Evolutionary conservation across 495 filamentous ascomycete species (phyloP).

Genomic region (Penicillium riverlandense): DNA sequence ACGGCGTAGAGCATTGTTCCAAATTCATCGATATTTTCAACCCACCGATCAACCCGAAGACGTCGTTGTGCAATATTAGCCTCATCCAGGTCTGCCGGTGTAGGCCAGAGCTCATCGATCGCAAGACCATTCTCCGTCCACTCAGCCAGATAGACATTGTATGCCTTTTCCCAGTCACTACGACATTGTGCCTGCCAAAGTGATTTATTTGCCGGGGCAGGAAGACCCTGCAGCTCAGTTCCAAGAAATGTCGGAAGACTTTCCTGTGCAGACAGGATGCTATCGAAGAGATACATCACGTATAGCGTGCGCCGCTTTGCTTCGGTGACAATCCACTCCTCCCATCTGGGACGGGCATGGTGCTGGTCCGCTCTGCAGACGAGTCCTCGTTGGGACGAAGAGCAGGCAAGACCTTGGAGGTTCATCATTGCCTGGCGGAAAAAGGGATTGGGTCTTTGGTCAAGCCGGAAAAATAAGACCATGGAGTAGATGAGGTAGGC

Average conservation of each 20-base stretch:
- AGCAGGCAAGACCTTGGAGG: constrained; percentile 37
- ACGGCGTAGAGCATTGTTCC: constrained; percentile 44
- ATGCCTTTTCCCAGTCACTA: constrained; percentile 31
- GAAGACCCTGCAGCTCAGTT: constrained; percentile 32
- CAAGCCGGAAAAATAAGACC: constrained; percentile 32
- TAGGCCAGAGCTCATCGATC: constrained; percentile 42
- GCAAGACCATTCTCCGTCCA: constrained; percentile 28
- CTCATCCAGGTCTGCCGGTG: constrained; percentile 17
- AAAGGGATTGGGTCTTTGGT: constrained; percentile 12
- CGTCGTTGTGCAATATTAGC: constrained; percentile 15
- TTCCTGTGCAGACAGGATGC: constrained; percentile 31
- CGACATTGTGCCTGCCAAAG: constrained; percentile 30
- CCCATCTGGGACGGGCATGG: constrained; percentile 35
- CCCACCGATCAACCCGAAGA: constrained; percentile 33
- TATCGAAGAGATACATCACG: constrained; percentile 44
- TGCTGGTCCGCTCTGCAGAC: constrained; percentile 32
- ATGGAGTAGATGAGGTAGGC: constrained; percentile 42
- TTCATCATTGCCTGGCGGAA: constrained; percentile 37
- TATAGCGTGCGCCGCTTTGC: constrained; percentile 39
- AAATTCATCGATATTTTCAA: constrained; percentile 39
- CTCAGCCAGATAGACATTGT: constrained; percentile 32
- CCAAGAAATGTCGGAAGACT: constrained; percentile 38
- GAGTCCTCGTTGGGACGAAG: constrained; percentile 26
- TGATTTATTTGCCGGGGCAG: constrained; percentile 23
- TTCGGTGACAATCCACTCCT: constrained; percentile 41